phyloP scores from a whole-genome alignment of 192 early-diverging fungal species.

The Mycoemilia scoparia region DNA sequence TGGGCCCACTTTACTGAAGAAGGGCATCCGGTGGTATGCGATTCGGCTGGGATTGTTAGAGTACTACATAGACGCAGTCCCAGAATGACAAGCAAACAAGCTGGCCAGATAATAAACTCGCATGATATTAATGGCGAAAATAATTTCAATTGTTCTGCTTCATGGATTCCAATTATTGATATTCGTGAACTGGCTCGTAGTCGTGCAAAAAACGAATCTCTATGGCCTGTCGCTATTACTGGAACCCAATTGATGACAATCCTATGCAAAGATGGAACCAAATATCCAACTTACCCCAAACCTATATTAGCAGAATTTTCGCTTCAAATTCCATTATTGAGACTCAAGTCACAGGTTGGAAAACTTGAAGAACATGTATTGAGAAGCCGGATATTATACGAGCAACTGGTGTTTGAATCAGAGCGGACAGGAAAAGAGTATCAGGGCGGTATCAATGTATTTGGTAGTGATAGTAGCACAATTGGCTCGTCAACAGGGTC shows the following conservation, averaged over 20 bases:
- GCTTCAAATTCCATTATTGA: slow-evolving; percentile 45
- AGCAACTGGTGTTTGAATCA: slow-evolving; percentile 39
- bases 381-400: slow-evolving; percentile 30
- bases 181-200: slow-evolving; percentile 13
- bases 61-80: slow-evolving; percentile 40
- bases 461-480: too few relatives aligned
- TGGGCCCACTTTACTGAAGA: slow-evolving; percentile 81
- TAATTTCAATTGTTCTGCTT: slow-evolving; percentile 35
- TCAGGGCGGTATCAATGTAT: slow-evolving; percentile 19
- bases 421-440: slow-evolving; percentile 16
- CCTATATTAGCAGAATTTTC: slow-evolving; percentile 47
- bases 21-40: slow-evolving; percentile 54
- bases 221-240: slow-evolving; percentile 77
- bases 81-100: too few relatives aligned
- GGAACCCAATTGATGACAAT: slow-evolving; percentile 52
- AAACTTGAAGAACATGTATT: slow-evolving; percentile 32
- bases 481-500: too few relatives aligned
- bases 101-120: too few relatives aligned
- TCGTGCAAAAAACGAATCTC: slow-evolving; percentile 31
- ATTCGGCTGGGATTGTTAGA: slow-evolving; percentile 59
- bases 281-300: slow-evolving; percentile 46
- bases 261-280: slow-evolving; percentile 31
- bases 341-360: slow-evolving; percentile 23
- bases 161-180: slow-evolving; percentile 79
- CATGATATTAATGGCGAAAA: too few relatives aligned